Evolutionary conservation across 257 asterid species (phyloP), one percentile per base, ranked within the genome.

Genomic region (Agastache rugosa): DNA sequence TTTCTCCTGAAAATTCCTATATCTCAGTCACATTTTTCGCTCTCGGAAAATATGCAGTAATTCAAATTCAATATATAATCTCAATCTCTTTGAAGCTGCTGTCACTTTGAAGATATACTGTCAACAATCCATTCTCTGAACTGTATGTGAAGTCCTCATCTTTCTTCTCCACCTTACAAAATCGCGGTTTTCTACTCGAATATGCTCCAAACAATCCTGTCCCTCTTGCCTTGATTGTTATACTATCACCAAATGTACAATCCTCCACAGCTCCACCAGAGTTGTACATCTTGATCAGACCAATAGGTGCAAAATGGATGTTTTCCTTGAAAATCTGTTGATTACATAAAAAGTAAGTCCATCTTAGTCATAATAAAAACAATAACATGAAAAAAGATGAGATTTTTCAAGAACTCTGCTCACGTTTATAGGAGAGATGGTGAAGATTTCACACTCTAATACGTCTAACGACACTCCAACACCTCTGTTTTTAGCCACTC

Each of bases 151-250:
- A 87, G 0, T 76, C 88, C 80, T 64, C 83, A 1, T 82, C 82
- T 66, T 69, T 73, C 71, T 71, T 78, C 48, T 89, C 86, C 34
- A 91, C 87, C 68, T 67, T 75, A 37, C 90, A 86, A 20, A 10
- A 41, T 16, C 80, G 80, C 34, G 93, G 97, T 78, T 67, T 86
- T n/a, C 47, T 53, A 62, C 88, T 87, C 0, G 96, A 89, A 82
- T 87, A 91, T 44, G 92, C 89, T 81, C 97, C 97, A 74, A 91
- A 84, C 20, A 80, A 37, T 50, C 96, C 93, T 39, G 77, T 69
- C 54, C 96, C 93, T 79, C 92, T 70, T 17, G 80, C 85, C 80
- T 44, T 79, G 53, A 85, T 55, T 44, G 54, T 76, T 31, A 84
- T 27, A 11, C 25, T 25, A 20, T 53, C 77, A 8, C 55, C 85